Percentiles rank a stretch among this genome's conserved stretches.
Conservation (phyloP, 2,329 filamentous ascomycete genomes). For the Fusarium lyarnte region DNA sequence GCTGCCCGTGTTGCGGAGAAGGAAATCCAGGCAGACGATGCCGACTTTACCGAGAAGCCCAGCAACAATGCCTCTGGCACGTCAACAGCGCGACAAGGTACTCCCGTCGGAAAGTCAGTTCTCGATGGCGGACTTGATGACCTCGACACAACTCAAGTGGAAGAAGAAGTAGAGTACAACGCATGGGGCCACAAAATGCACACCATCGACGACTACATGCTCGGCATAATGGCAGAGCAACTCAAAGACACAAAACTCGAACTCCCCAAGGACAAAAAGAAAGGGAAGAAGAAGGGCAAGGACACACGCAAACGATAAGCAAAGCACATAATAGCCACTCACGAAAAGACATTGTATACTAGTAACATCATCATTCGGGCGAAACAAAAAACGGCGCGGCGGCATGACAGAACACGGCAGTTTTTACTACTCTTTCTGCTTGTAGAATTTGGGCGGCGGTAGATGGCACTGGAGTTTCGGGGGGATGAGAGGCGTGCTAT, state of each 20-base stretch:
- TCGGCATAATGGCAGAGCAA: conserved; percentile 72
- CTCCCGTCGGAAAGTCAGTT: conserved; percentile 55
- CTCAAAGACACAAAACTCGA: conserved; percentile 69
- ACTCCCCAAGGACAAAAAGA: conserved; percentile 72
- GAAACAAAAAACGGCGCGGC: conserved; percentile 13
- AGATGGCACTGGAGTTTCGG: conserved; percentile 27
- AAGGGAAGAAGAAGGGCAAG: conserved; percentile 67
- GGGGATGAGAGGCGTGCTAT: neutral
- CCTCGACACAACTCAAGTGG: conserved; percentile 47
- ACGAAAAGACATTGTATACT: conserved; percentile 18
- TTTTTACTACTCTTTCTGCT: neutral
- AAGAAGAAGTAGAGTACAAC: conserved; percentile 61
- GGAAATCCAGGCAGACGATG: conserved; percentile 87
- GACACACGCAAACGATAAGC: conserved; percentile 61
- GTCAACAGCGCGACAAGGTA: conserved; percentile 62
- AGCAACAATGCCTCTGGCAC: conserved; percentile 56
- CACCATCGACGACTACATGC: conserved; percentile 80
- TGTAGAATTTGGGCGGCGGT: conserved; percentile 13
- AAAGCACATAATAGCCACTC: conserved; percentile 25
- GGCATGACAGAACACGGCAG: conserved; percentile 11
- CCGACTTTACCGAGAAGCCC: conserved; percentile 79
- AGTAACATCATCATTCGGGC: conserved; percentile 9
- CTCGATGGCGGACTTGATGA: conserved; percentile 46
- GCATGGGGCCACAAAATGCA: conserved; percentile 67
- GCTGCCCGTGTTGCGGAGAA: conserved; percentile 89